phyloP scores from a whole-genome alignment of 805 yeast genomes.

The Ogataea ganodermae region DNA sequence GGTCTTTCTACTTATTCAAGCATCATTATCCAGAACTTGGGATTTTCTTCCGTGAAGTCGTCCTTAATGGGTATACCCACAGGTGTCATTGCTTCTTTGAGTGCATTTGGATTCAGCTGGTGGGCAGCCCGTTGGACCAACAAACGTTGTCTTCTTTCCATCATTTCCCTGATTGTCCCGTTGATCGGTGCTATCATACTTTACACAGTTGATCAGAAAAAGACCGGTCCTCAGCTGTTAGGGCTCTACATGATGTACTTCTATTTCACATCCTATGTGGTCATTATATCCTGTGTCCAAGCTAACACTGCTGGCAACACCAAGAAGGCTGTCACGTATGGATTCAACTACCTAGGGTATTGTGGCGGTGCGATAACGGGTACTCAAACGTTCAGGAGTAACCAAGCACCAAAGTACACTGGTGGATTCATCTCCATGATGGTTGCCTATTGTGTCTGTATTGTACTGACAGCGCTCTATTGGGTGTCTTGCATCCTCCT shows the following conservation, averaged over 20 bases:
- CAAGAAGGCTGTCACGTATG: slow-evolving; percentile 49
- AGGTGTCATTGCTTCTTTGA: slow-evolving; percentile 21
- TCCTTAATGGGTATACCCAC: slow-evolving; percentile 26
- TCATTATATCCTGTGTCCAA: slow-evolving; percentile 33
- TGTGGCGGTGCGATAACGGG: slow-evolving; percentile 51
- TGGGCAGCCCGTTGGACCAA: slow-evolving; percentile 16
- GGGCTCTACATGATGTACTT: slow-evolving; percentile 27
- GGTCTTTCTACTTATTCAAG: slow-evolving; percentile 41
- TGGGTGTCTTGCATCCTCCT: slow-evolving; percentile 7
- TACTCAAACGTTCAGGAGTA: slow-evolving; percentile 53
- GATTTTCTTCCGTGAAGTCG: slow-evolving; percentile 26
- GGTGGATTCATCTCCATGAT: slow-evolving; percentile 29
- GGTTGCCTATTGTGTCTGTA: slow-evolving; percentile 12
- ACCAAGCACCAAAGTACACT: slow-evolving; percentile 47
- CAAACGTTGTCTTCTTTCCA: slow-evolving; percentile 16
- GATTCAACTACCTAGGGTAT: slow-evolving; percentile 36
- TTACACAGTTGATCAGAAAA: slow-evolving; percentile 15
- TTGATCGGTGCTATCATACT: slow-evolving; percentile 22
- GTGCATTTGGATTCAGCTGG: slow-evolving; percentile 20
- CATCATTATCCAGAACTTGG: slow-evolving; percentile 35
- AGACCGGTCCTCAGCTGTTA: slow-evolving; percentile 18
- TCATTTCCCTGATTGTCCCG: slow-evolving; percentile 19
- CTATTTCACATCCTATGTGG: slow-evolving; percentile 25
- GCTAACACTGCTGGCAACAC: slow-evolving; percentile 51
- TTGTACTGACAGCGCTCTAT: slow-evolving; percentile 9